Evolutionary conservation across 352 stramenopile species (phyloP).

Genomic region (Pythium aquatile): DNA sequence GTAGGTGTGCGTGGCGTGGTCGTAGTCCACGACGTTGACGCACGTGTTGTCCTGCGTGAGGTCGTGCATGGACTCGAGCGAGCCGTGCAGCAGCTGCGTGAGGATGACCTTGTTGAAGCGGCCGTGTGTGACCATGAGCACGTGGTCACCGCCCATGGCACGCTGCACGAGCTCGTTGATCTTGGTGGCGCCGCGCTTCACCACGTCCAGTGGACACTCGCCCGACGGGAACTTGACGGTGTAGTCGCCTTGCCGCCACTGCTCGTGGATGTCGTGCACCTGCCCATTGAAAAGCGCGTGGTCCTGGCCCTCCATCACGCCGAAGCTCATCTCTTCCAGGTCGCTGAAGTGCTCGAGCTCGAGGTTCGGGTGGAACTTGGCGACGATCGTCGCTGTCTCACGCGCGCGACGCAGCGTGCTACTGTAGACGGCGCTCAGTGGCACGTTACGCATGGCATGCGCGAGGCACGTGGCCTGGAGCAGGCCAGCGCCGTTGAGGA

Average conservation of each 20-base stretch:
- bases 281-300: conserved; percentile 49
- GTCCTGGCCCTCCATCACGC: conserved; percentile 62
- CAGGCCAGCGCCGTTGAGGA: conserved; percentile 58
- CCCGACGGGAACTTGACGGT: conserved; percentile 52
- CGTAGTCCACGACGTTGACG: conserved; percentile 83
- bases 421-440: conserved; percentile 66
- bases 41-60: conserved; percentile 84
- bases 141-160: conserved; percentile 43
- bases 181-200: conserved; percentile 54
- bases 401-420: conserved; percentile 50
- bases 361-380: conserved; percentile 52
- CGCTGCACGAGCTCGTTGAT: conserved; percentile 56
- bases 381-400: conserved; percentile 54
- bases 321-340: conserved; percentile 86
- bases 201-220: conserved; percentile 69
- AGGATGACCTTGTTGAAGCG: conserved; percentile 87
- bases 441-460: conserved; percentile 63
- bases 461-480: conserved; percentile 61
- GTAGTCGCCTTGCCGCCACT: conserved; percentile 61
- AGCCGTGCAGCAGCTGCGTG: conserved; percentile 60
- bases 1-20: conserved; percentile 54
- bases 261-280: conserved; percentile 57
- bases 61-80: conserved; percentile 56
- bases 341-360: conserved; percentile 59
- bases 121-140: conserved; percentile 78